These are phyloP conservation scores for Aureobasidium sp. DNA, from an alignment of 2,329 filamentous ascomycete species.

Conservation along the genomic window DNA sequence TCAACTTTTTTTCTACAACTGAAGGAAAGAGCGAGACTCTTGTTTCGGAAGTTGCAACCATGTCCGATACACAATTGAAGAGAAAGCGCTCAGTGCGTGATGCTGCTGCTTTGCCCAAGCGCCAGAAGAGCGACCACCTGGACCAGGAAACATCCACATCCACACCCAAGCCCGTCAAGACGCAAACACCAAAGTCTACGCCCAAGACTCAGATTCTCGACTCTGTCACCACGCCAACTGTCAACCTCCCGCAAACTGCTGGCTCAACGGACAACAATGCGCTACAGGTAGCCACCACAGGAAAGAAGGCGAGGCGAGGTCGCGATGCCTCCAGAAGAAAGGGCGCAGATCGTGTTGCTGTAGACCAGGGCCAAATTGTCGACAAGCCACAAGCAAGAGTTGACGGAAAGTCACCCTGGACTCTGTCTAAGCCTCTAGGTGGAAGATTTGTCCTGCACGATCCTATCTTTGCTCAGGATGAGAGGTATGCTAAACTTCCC, in stretches of 20 bases:
- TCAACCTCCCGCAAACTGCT: not conserved
- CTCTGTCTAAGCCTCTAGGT: conserved; percentile 40
- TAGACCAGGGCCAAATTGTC: not conserved
- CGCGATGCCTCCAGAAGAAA: not conserved
- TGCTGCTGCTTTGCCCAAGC: not conserved
- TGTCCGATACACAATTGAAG: conserved; percentile 9
- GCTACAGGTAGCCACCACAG: conserved; percentile 1
- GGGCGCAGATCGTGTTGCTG: not conserved
- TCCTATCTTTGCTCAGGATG: conserved; percentile 49
- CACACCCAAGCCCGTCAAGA: conserved; percentile 7
- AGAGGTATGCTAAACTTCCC: conserved; percentile 39
- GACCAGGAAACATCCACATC: not conserved
- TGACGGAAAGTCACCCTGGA: conserved; percentile 29
- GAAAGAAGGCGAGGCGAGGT: conserved; percentile 2
- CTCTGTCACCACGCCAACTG: not conserved
- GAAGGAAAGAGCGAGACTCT: no score
- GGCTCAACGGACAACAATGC: not conserved
- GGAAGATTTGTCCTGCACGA: conserved; percentile 49
- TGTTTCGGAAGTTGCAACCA: not conserved
- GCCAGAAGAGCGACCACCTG: conserved; percentile 2
- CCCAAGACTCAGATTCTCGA: not conserved
- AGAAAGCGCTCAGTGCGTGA: conserved; percentile 13
- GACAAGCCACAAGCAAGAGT: not conserved
- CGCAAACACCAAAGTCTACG: conserved; percentile 2
- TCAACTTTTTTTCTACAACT: not conserved